Evolutionary conservation across 2,329 filamentous ascomycete genomes (phyloP).

Genomic region (Fusarium phyllophilum): DNA sequence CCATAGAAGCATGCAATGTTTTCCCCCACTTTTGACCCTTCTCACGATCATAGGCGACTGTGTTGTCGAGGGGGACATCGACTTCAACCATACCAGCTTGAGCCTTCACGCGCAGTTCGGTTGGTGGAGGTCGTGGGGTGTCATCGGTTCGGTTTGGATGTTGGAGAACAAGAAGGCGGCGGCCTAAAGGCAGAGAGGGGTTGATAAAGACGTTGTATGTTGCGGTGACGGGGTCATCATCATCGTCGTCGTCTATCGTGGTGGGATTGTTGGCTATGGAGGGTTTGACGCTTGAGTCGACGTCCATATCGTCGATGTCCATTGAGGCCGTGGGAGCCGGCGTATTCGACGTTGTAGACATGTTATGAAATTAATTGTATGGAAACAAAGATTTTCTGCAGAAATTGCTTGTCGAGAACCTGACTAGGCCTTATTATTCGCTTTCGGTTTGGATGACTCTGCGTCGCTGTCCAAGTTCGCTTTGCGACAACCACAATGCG

Average conservation of each 20-base stretch:
- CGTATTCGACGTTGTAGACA: slow-evolving; percentile 25
- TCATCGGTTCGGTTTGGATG: slow-evolving; percentile 82
- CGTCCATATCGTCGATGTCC: slow-evolving; percentile 35
- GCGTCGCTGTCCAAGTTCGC: neutral
- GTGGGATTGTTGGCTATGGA: slow-evolving; percentile 6
- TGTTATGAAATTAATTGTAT: neutral
- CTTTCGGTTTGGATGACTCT: slow-evolving; percentile 1
- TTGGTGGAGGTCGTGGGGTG: slow-evolving; percentile 62
- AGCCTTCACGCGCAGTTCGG: slow-evolving; percentile 84
- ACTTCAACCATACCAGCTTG: slow-evolving; percentile 87
- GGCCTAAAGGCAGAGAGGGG: slow-evolving; percentile 69
- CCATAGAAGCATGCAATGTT: slow-evolving; percentile 71
- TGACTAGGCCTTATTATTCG: neutral
- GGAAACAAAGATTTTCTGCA: neutral
- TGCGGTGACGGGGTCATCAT: slow-evolving; percentile 75
- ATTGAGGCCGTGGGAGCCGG: slow-evolving; percentile 29
- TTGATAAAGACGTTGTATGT: slow-evolving; percentile 90
- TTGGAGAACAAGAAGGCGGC: slow-evolving; percentile 83
- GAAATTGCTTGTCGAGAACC: neutral
- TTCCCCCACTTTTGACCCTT: slow-evolving; percentile 88
- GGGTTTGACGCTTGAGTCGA: slow-evolving; percentile 32
- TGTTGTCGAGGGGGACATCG: slow-evolving; percentile 84
- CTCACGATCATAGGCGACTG: slow-evolving; percentile 80
- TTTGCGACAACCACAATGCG: slow-evolving; percentile 27
- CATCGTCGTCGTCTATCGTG: slow-evolving; percentile 51